Evolutionary conservation across 139 green algal species (phyloP).

Genomic region (Tetradesmus obliquus): DNA sequence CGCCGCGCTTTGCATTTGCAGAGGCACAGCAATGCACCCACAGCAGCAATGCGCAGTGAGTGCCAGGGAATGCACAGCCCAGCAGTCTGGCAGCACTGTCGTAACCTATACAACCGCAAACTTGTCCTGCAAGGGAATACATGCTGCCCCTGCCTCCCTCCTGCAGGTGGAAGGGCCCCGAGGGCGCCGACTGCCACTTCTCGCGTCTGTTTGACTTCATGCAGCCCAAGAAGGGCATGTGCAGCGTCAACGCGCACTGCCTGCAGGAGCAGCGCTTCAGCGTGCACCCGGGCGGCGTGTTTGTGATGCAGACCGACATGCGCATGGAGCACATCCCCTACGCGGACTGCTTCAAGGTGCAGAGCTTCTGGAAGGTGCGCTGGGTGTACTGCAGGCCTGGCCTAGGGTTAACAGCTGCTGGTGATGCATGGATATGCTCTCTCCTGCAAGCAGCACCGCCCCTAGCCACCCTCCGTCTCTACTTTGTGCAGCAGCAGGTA

Average conservation of each 20-base stretch:
- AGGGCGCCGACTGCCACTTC: slow-evolving; percentile 17
- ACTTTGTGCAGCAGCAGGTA: not conserved
- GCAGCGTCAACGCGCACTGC: slow-evolving; percentile 10
- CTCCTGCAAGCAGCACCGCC: not conserved
- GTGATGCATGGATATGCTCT: not conserved
- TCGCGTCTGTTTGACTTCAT: slow-evolving; percentile 38
- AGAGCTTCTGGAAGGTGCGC: slow-evolving; percentile 48
- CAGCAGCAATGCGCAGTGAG: no score
- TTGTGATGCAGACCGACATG: slow-evolving; percentile 44
- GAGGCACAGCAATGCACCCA: no score
- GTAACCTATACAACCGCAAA: no score
- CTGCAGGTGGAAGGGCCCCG: slow-evolving; percentile 30
- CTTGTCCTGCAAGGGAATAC: no score
- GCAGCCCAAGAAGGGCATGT: slow-evolving; percentile 51
- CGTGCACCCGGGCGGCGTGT: slow-evolving; percentile 38
- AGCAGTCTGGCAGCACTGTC: no score
- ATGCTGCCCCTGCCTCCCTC: not conserved
- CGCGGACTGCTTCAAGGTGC: slow-evolving; percentile 45
- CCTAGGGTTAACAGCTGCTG: no score
- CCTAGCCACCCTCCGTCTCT: not conserved
- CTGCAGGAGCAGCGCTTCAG: slow-evolving; percentile 42
- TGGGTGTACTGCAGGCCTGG: not conserved
- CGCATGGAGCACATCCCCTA: slow-evolving; percentile 26
- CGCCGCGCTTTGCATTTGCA: no score
- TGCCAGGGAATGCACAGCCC: no score